A percentile compares a stretch with the other conserved stretches of the same genome.
Conservation (phyloP, 345 rosid species). For the Salix udensis region DNA sequence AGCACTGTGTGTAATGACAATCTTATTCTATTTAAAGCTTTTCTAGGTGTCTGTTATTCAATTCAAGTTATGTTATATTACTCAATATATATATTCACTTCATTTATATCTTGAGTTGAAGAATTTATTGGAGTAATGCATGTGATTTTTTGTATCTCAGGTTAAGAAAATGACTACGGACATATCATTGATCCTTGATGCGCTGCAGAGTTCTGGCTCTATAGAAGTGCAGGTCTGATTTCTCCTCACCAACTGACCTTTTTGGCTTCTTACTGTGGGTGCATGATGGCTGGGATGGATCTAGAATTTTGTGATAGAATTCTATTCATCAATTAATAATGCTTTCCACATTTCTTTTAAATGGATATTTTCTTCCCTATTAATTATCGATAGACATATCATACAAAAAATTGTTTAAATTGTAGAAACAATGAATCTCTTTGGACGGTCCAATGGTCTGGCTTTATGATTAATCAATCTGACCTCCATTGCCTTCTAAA, state of each 20-base stretch:
- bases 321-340: neutral
- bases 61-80: neutral
- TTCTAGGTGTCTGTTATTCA: neutral
- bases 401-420: neutral
- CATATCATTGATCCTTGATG: conserved; percentile 61
- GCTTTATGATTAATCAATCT: neutral
- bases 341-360: neutral
- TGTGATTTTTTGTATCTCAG: conserved; percentile 41
- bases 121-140: neutral
- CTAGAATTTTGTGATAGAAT: neutral
- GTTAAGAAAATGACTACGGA: conserved; percentile 80
- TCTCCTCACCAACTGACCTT: conserved; percentile 16
- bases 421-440: neutral
- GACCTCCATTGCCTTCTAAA: neutral
- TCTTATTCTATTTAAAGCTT: neutral
- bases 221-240: conserved; percentile 79
- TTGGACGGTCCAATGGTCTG: neutral
- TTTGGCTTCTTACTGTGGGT: neutral
- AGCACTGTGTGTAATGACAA: neutral
- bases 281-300: neutral
- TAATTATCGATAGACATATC: no score
- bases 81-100: neutral
- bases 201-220: conserved; percentile 59
- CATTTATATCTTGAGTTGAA: neutral
- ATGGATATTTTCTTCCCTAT: neutral